Evolutionary conservation across 2,329 filamentous ascomycete genomes (phyloP).

Genomic region (Clarireedia hainanense): DNA sequence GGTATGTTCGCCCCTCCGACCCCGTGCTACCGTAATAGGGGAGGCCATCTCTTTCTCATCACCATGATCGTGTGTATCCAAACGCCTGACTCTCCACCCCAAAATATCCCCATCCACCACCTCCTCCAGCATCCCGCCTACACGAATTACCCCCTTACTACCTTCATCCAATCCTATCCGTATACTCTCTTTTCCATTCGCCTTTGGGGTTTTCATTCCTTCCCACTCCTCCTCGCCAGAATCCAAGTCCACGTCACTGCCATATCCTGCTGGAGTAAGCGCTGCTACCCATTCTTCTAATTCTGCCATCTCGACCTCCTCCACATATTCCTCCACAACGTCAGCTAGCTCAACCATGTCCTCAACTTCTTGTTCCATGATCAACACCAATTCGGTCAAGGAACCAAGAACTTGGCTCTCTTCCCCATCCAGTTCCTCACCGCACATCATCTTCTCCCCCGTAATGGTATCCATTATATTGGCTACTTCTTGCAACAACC

Average conservation of each 20-base stretch:
- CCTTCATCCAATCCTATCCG: background rate
- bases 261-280: background rate
- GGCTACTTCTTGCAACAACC: slow-evolving; percentile 3
- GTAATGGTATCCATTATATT: slow-evolving; percentile 6
- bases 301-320: slow-evolving; percentile 2
- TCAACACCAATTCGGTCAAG: slow-evolving; percentile 4
- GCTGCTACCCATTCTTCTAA: background rate
- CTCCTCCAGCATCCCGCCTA: slow-evolving; percentile 1
- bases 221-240: background rate
- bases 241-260: too few relatives aligned
- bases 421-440: background rate
- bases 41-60: background rate
- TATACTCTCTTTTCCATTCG: background rate
- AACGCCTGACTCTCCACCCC: background rate
- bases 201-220: background rate
- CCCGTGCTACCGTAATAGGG: background rate
- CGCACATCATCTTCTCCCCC: slow-evolving; percentile 4
- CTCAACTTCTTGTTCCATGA: slow-evolving; percentile 9
- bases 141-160: background rate
- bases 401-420: slow-evolving; percentile 2
- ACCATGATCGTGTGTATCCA: background rate
- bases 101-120: slow-evolving; percentile 1
- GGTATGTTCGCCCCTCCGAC: background rate
- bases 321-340: slow-evolving; percentile 3
- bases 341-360: slow-evolving; percentile 1